Base-by-base conservation (phyloP, 352 stramenopile genomes). In the Globisporangium takayamanum region DNA sequence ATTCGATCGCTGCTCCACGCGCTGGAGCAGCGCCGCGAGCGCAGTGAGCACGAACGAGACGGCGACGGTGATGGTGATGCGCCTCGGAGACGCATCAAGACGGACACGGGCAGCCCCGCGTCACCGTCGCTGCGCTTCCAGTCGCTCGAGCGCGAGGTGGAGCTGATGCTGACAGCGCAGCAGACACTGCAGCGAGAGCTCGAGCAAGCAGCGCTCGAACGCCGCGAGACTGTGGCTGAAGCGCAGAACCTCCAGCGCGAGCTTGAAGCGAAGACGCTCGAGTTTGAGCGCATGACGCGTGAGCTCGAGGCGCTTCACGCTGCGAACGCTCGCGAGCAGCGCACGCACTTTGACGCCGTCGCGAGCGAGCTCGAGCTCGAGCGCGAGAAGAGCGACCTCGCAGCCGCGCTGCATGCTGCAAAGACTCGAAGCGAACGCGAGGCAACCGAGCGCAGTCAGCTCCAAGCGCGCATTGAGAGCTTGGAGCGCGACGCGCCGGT, bases 401-500 rank as follows among this genome's bases (percentile, higher is more conserved):
- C 63, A 7, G 48, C 53, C n/a, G 64, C 67, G 14, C 47, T 90
- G 0, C 39, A 68, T 8, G 66, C 73, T 42, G 63, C 68, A 22
- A 68, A 46, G 0, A 37, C 56, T 7, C 64, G 60, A n/a, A 5
- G 66, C 0, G 59, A 62, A 36, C 37, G 50, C 5, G 37, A 70
- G 16, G 33, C 66, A n/a, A 53, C 51, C 3, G 57, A 62, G 1
- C 73, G 61, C 10, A 47, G 50, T 11, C 46, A 64, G 15, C 63
- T 89, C 3, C 52, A 82, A 39, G 49, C 63, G 6, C 47, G 68
- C 2, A 26, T 89, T 30, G 41, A 54, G 8, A 56, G 47, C 0
- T 63, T 84, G 7, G 75, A 89, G 45, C 30, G 65, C 14, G 76
- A 88, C 50, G 42, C 76, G 2, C 76, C 74, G 4, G 64, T 85